Evolutionary conservation across 148 eudicot species (phyloP), one percentile per base, ranked within the genome.

Genomic region (Chenopodium formosanum): DNA sequence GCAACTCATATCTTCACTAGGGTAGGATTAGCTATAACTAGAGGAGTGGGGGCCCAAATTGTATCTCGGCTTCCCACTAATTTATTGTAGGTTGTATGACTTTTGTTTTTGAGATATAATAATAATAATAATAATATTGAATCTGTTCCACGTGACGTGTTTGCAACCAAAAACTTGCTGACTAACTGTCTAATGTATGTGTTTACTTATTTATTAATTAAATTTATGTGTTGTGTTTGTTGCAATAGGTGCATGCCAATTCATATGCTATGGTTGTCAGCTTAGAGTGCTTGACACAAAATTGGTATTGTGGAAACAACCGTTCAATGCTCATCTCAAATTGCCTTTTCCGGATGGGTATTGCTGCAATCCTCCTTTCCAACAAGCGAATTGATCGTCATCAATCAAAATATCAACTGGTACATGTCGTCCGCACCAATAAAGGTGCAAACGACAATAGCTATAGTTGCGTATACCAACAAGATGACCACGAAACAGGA

Each of bases 301-400:
- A 84, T 23, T 84, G 86, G 86, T 84, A 80, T 68, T 80, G 66
- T 46, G 86, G 86, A 32, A 80, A 84, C 77, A 78, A 82, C 23
- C 86, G 86, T 31, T 84, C 86, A 71, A 84, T 84, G 86, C 86
- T 84, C 34, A 64, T 84, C 19, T 62, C 86, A 16, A 84, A 84
- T 7, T 84, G 83, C 74, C 81, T 84, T 1, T 84, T 84, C 64
- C 71, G 77, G 12, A 80, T 84, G 86, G 86, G 86, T 0, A 77
- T 74, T 4, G 83, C 81, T 19, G 86, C 86, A 1, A 76, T 84
- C 77, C 78, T 84, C 4, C 83, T 84, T 60, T 80, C 86, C 5
- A 84, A 84, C 81, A 84, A 80, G 53, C 9, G 27, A 8, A 76
- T 72, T 3, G 86, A 84, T 62, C 78, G 81, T 3, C 2, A 2